Base-by-base conservation (phyloP, 768 basidiomycete species). In the Tulasnella sp. region DNA sequence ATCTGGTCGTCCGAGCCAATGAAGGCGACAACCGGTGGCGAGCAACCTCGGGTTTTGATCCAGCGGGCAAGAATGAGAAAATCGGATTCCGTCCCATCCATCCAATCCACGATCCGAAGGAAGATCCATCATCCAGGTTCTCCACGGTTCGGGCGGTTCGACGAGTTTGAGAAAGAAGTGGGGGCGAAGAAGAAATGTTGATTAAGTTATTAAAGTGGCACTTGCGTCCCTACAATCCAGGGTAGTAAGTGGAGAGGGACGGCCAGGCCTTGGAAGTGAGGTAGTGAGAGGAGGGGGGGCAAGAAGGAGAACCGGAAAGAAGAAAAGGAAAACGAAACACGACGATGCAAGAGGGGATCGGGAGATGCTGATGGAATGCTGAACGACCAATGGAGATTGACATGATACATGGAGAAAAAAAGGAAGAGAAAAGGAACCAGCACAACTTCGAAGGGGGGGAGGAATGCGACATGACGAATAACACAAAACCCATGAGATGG, bases 121-220 rank as follows among this genome's bases (percentile, higher is more conserved):
- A 50, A 54, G 24, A 54, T 69, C 64, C 64, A 37, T 69, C 64
- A 69, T 69, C 64, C 64, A 69, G 34, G 64, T 69, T 69, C 34
- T 69, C 34, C 34, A 69, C 8, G 3, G 58, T 40, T 24, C 77
- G 48, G 44, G 44, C 24, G 40, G 28, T 34, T 46, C 77, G 54
- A 50, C 46, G 76, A 76, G 54, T 76, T 76, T 50, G 46, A 58
- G 46, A 50, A 54, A 46, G 3, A 42, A 42, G 42, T n/a, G 3
- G 12, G 3, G 75, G 48, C 76, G 54, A 42, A 58, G 64, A 60
- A 41, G 54, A 44, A 78, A 46, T 24, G 64, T 50, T 42, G 76
- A 77, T 77, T 60, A 60, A 77, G 54, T 77, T 54, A 78, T 78
- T 78, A 78, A 78, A 78, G 77, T 60, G 48, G 77, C 76, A 60